Conservation (phyloP, 139 green algal genomes). For the Haematococcus sp. region DNA sequence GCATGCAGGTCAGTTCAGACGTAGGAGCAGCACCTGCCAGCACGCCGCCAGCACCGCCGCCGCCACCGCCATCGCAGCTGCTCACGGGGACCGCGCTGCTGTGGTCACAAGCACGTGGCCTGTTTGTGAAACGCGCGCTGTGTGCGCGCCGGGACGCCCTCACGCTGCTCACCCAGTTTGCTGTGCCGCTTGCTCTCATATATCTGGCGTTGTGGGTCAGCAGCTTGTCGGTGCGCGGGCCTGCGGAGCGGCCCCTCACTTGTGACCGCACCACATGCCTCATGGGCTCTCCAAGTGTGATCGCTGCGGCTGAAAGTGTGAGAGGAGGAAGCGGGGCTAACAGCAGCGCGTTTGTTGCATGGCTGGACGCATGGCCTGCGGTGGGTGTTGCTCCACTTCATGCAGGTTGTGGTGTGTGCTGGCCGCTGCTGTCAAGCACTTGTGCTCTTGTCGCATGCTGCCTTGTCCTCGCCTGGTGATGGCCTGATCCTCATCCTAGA, state of each 20-base stretch:
- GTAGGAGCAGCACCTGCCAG: conserved; percentile 8
- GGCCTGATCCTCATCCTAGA: too few species aligned
- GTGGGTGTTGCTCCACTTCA: neutral
- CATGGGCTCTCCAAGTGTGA: neutral
- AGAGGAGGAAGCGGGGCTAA: neutral
- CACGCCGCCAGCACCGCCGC: neutral
- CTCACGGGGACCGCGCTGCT: conserved; percentile 38
- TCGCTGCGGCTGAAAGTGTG: conserved; percentile 4
- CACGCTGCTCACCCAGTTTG: conserved; percentile 57
- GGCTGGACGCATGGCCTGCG: neutral
- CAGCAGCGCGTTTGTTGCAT: neutral
- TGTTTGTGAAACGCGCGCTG: conserved; percentile 66
- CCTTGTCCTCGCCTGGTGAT: too few species aligned
- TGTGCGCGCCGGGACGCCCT: conserved; percentile 54
- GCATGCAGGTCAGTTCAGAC: neutral
- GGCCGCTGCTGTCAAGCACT: too few species aligned
- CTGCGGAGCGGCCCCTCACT: neutral
- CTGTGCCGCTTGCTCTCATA: conserved; percentile 45
- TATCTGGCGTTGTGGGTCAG: conserved; percentile 29
- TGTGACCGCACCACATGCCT: too few species aligned
- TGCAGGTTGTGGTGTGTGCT: too few species aligned
- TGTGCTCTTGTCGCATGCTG: too few species aligned
- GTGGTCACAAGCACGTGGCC: conserved; percentile 50
- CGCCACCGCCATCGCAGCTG: neutral
- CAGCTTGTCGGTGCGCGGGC: conserved; percentile 37